Base-by-base conservation (phyloP, 73 alveolate genomes). In the Stentor roeselii region DNA sequence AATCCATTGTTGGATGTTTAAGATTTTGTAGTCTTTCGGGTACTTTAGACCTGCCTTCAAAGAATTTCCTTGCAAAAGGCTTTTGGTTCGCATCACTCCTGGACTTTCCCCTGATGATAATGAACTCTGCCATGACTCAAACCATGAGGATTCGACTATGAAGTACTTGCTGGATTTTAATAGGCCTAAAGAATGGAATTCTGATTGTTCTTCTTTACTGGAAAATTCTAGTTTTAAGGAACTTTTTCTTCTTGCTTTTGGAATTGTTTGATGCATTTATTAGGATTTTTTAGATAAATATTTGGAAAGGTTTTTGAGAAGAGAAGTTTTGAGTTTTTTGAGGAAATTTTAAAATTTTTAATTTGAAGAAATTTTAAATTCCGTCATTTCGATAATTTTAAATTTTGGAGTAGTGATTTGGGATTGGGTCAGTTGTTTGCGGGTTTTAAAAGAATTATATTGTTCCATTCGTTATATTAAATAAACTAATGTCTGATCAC, bases 401-500 rank as follows among this genome's bases (percentile, higher is more conserved):
- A n/a, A n/a, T n/a, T n/a, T n/a, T n/a, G n/a, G n/a, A n/a, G n/a
- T n/a, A n/a, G n/a, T n/a, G n/a, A n/a, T n/a, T n/a, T n/a, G n/a
- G n/a, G n/a, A n/a, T n/a, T n/a, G n/a, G n/a, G n/a, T n/a, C n/a
- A n/a, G n/a, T n/a, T n/a, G n/a, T n/a, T 50, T 50, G 67, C 21
- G 67, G 67, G 21, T 6, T 50, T 50, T 50, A 21, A 50, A 50
- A 50, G 67, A 11, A 21, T 21, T 6, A 21, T 21, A 11, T 50
- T 6, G 67, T 6, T 11, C 30, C 6, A 50, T 50, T 50, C 21
- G 6, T 6, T 50, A 50, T 50, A 50, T 11, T 36, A 83, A 36
- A 75, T 50, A n/a, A n/a, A n/a, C n/a, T n/a, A 15, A 83, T 75
- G 89, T 59, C 89, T 31, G 31, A 39, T 60, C 14, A 36, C 60